Conservation (phyloP, 495 filamentous ascomycete genomes). For the Tuber indicum region DNA sequence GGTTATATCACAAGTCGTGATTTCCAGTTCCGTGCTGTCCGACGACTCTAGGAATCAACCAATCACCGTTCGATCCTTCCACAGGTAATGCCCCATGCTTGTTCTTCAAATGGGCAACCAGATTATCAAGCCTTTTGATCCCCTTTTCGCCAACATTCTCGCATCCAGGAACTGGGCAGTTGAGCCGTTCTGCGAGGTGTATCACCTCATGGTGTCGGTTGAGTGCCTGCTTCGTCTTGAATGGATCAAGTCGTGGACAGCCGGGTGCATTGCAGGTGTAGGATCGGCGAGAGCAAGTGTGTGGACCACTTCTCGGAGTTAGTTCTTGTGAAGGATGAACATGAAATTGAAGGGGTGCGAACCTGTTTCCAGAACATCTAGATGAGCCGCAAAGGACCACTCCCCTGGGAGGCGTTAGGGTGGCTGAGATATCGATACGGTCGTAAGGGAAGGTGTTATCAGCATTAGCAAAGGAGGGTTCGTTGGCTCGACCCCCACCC, state of each 20-base stretch:
- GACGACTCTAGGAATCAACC: neutral
- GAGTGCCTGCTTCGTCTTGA: neutral
- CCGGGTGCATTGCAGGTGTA: neutral
- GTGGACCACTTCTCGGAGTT: neutral
- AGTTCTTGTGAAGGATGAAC: neutral
- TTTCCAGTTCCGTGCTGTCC: neutral
- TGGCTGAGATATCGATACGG: neutral
- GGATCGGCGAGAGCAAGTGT: neutral
- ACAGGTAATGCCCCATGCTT: neutral
- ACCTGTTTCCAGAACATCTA: neutral
- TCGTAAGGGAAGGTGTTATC: neutral
- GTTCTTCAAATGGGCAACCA: neutral
- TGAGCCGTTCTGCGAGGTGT: neutral
- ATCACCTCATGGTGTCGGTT: neutral
- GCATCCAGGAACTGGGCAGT: slow-evolving; percentile 7
- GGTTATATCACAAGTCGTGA: neutral
- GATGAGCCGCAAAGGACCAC: neutral
- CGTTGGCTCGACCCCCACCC: neutral
- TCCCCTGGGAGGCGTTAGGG: neutral
- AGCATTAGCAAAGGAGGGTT: neutral
- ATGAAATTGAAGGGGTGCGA: neutral
- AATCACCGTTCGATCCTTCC: neutral
- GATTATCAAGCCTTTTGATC: slow-evolving; percentile 1
- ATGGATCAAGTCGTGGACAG: neutral
- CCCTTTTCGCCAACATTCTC: neutral